Evolutionary conservation across 2,329 filamentous ascomycete genomes (phyloP).

Genomic region (Colletotrichum tropicicola): DNA sequence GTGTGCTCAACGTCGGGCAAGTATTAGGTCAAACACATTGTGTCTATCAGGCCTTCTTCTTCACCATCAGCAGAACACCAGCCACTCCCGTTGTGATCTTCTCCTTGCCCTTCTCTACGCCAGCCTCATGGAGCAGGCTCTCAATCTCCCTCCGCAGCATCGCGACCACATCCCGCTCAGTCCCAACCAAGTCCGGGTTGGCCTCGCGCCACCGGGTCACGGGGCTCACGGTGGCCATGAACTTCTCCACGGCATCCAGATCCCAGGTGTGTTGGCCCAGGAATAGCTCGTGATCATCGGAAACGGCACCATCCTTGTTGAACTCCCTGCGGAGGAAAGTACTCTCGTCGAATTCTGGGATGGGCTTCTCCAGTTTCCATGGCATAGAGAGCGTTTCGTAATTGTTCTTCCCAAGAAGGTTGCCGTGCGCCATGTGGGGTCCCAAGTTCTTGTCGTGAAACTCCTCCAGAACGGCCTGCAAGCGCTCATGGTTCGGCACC

Average conservation of each 20-base stretch:
- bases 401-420: slow-evolving; percentile 45
- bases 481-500: slow-evolving; percentile 48
- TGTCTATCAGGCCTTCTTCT: slow-evolving; percentile 33
- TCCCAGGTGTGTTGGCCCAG: slow-evolving; percentile 31
- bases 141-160: slow-evolving; percentile 39
- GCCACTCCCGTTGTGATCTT: slow-evolving; percentile 33
- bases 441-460: slow-evolving; percentile 45
- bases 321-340: slow-evolving; percentile 53
- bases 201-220: slow-evolving; percentile 55
- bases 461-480: slow-evolving; percentile 51
- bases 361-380: slow-evolving; percentile 50
- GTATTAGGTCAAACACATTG: neutral
- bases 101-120: slow-evolving; percentile 45
- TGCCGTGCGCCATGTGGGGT: slow-evolving; percentile 52
- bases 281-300: slow-evolving; percentile 38
- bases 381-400: slow-evolving; percentile 57
- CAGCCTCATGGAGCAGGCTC: slow-evolving; percentile 40
- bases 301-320: slow-evolving; percentile 39
- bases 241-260: slow-evolving; percentile 45
- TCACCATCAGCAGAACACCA: slow-evolving; percentile 41
- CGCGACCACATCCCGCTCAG: slow-evolving; percentile 48
- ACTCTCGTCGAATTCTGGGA: slow-evolving; percentile 47
- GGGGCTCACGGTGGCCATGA: slow-evolving; percentile 48
- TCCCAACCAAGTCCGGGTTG: slow-evolving; percentile 48
- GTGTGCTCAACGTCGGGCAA: too few relatives aligned